A percentile compares a stretch with the other conserved stretches of the same genome.
Conservation (phyloP, 2,329 filamentous ascomycete species). For the Ophiostoma fasciatum region DNA sequence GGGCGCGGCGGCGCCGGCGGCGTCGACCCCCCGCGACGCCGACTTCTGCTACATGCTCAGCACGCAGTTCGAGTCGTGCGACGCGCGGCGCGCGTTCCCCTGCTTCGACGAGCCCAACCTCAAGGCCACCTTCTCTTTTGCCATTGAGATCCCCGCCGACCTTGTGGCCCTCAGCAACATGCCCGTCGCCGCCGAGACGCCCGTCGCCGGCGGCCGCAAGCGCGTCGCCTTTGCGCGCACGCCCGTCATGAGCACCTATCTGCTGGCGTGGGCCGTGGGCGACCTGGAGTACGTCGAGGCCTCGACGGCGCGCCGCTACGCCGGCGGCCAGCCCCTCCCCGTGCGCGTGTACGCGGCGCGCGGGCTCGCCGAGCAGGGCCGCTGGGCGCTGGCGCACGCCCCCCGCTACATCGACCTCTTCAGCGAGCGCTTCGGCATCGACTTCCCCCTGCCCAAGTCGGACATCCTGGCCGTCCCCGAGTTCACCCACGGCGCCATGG, state of each 20-base stretch:
- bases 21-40: constrained; percentile 62
- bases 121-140: constrained; percentile 89
- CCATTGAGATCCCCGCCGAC: constrained; percentile 79
- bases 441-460: constrained; percentile 85
- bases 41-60: constrained; percentile 66
- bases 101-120: constrained; percentile 97
- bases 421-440: constrained; percentile 84
- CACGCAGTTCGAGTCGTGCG: constrained; percentile 95
- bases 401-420: constrained; percentile 93
- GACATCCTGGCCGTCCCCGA: constrained; percentile 86
- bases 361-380: constrained; percentile 85
- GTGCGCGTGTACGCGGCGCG: constrained; percentile 92
- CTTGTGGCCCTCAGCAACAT: constrained; percentile 90
- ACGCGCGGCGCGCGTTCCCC: constrained; percentile 87
- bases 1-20: constrained; percentile 44
- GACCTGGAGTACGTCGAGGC: constrained; percentile 96
- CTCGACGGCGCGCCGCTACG: constrained; percentile 73
- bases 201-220: constrained; percentile 43
- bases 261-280: constrained; percentile 86
- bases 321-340: constrained; percentile 71
- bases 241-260: constrained; percentile 82
- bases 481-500: constrained; percentile 80
- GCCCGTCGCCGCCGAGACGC: constrained; percentile 61
- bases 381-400: constrained; percentile 78
- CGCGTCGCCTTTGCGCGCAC: constrained; percentile 67